Evolutionary conservation across 768 basidiomycete genomes (phyloP).

Genomic region (Psilocybe tampanensis): DNA sequence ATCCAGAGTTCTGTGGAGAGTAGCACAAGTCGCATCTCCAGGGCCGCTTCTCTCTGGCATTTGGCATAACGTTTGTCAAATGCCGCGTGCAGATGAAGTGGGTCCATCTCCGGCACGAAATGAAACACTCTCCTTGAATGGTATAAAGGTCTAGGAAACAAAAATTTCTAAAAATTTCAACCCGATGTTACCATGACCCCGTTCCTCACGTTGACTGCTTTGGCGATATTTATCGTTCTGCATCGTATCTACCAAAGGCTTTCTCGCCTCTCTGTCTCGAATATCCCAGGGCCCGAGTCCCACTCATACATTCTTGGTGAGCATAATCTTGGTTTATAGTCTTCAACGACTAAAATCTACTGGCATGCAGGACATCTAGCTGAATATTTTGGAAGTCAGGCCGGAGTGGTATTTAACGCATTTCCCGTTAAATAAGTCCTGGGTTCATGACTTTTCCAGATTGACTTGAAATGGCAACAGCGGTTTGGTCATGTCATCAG

Average conservation of each 20-base stretch:
- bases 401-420: slow-evolving; percentile 29
- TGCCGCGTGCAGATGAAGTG: too few species aligned
- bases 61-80: too few species aligned
- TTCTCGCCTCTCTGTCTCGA: slow-evolving; percentile 35
- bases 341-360: not conserved
- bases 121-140: too few species aligned
- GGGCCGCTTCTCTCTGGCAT: too few species aligned
- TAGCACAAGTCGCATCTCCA: too few species aligned
- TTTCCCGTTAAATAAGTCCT: slow-evolving; percentile 6
- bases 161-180: not conserved
- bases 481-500: slow-evolving; percentile 42
- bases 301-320: slow-evolving; percentile 44
- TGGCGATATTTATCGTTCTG: slow-evolving; percentile 8
- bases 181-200: not conserved
- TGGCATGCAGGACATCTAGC: slow-evolving; percentile 25
- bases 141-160: not conserved
- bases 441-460: slow-evolving; percentile 22
- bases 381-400: slow-evolving; percentile 34
- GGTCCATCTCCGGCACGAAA: too few species aligned
- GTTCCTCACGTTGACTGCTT: not conserved
- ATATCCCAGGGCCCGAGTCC: slow-evolving; percentile 36
- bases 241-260: slow-evolving; percentile 32
- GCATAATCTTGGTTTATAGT: not conserved
- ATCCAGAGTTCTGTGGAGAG: too few species aligned
- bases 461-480: slow-evolving; percentile 47